Evolutionary conservation across 2,329 filamentous ascomycete genomes (phyloP).

Genomic region (Cercospora sp.): DNA sequence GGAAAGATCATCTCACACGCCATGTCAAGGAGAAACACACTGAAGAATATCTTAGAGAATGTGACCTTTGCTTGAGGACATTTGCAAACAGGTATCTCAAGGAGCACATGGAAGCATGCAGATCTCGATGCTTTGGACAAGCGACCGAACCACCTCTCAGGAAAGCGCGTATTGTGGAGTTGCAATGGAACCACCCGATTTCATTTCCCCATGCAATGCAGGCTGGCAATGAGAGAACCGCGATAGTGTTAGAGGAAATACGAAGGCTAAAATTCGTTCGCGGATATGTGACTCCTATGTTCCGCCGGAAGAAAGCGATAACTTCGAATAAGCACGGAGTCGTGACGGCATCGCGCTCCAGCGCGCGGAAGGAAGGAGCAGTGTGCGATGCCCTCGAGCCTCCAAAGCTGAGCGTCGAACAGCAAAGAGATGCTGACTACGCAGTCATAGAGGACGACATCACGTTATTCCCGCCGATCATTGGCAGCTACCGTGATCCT

Average conservation of each 20-base stretch:
- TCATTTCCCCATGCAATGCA: too few relatives aligned
- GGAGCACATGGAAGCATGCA: neutral
- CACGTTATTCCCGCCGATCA: too few relatives aligned
- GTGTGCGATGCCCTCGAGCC: neutral
- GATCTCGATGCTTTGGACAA: neutral
- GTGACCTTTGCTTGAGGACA: neutral
- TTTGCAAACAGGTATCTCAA: neutral
- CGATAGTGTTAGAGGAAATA: neutral
- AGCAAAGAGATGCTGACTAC: neutral
- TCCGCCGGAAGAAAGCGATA: neutral
- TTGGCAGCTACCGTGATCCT: neutral
- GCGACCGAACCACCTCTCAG: neutral
- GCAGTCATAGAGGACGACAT: neutral
- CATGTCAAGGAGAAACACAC: neutral
- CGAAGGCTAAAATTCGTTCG: neutral
- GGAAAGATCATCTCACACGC: neutral
- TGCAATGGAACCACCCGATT: too few relatives aligned
- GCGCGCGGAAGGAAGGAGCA: neutral
- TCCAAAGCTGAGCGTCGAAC: neutral
- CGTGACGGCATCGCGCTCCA: neutral
- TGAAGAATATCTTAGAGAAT: neutral
- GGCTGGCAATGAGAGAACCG: too few relatives aligned
- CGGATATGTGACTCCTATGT: neutral
- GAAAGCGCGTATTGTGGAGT: neutral
- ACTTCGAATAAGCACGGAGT: neutral